Base-by-base conservation (phyloP, 2,329 filamentous ascomycete genomes). In the Neonectria ditissima region DNA sequence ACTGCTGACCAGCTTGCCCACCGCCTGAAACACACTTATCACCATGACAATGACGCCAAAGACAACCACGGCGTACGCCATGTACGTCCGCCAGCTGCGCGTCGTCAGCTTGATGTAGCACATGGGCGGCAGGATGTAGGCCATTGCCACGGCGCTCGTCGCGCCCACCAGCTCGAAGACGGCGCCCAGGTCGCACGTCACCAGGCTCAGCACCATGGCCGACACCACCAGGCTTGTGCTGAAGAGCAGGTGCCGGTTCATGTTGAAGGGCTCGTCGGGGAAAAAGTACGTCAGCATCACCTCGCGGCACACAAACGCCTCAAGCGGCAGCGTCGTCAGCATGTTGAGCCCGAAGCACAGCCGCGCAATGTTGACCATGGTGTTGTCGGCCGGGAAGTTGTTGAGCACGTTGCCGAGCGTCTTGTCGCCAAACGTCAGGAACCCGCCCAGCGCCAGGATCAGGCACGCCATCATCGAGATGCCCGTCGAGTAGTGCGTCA, bases 271-370 rank as follows among this genome's bases (percentile, higher is more conserved):
- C 70, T 83, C 93, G 64, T 83, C 84, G 1, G 86, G 87, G 73
- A 85, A 89, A 76, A 84, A 90, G 79, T 97, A 97, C 67, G 93
- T 94, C 70, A 93, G 87, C 92, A 97, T 97, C 67, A 97, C 94
- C 80, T 97, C 96, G 74, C 96, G 89, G 80, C 96, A 99, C 58
- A 99, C 96, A 78, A 99, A 99, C 16, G 94, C 94, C 83, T 99
- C 96, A 64, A 99, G 90, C 0, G 96, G 96, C 37, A 99, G 84
- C 2, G 96, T 98, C 14, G 96, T 97, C 73, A 99, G 89, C 96
- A 99, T 99, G 84, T 99, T 99, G 69, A 99, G 87, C 2, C 96
- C 96, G 76, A 99, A 98, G 80, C 93, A 97, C 54, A 99, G 86
- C 56, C 96, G 91, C 22, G 96, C 96, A 62, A 99, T 86, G 79